Base-by-base conservation (phyloP, 192 early-diverging fungal genomes). In the Chytriomyces hyalinus region DNA sequence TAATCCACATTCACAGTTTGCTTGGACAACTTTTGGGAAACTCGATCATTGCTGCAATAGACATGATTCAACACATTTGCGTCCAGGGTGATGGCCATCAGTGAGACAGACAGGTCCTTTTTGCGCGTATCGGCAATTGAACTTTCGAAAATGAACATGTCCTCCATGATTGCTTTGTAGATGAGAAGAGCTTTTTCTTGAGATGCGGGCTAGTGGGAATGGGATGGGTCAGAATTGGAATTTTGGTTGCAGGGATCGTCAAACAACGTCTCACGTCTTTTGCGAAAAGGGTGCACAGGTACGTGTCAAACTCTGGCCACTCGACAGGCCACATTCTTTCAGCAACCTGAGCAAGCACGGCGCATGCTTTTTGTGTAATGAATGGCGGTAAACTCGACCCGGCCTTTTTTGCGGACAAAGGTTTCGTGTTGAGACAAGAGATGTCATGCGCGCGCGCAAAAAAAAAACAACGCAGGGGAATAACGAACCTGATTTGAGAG, bases 111-210 rank as follows among this genome's bases (percentile, higher is more conserved):
- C 6, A 92, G 79, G 65, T 91, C 88, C 11, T 78, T 80, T 71
- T 90, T 90, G 9, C 91, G 80, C 11, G 86, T 65, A 26, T 80
- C 84, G 1, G 91, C 90, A 2, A 92, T 80, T 6, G 83, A 79
- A 64, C 89, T 88, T 36, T 92, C 91, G 51, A 82, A 91, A 3
- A 90, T 65, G 36, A 86, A 91, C 0, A 91, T 76, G 70, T 93
- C 92, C 65, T 93, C 89, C 3, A 81, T 84, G 0, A 93, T 73
- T n/a, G 78, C 78, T 44, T 85, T 75, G 26, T 83, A 84, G 15
- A 90, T 81, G 5, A 91, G 50, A 9, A 93, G 73, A 11, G 76
- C 73, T n/a, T 90, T 74, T 51, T 93, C 90, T 71, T 84, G 83
- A 10, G 60, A 60, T 11, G 8, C n/a, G 9, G 26, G 22, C n/a